phyloP scores from a whole-genome alignment of 371 early-diverging fungal genomes.

The Circinella umbellata region DNA sequence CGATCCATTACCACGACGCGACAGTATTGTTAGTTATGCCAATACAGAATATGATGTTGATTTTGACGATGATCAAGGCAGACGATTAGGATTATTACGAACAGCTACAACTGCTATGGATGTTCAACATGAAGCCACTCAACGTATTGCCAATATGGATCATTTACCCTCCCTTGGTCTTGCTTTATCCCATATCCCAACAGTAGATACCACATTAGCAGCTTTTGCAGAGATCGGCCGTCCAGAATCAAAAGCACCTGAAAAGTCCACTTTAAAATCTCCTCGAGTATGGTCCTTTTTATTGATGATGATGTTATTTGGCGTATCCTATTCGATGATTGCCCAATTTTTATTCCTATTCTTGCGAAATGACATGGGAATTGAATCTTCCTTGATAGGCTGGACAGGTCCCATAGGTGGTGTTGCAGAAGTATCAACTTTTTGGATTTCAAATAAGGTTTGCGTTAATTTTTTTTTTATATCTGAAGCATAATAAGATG shows the following conservation, averaged over 20 bases:
- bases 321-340: slow-evolving; percentile 49
- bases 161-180: slow-evolving; percentile 48
- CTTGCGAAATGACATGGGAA: slow-evolving; percentile 35
- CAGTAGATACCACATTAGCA: slow-evolving; percentile 47
- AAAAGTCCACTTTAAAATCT: slow-evolving; percentile 25
- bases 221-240: slow-evolving; percentile 33
- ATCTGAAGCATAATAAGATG: too few relatives aligned
- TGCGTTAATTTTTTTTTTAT: background rate
- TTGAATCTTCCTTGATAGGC: slow-evolving; percentile 39
- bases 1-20: slow-evolving; percentile 22
- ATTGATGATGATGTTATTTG: slow-evolving; percentile 37
- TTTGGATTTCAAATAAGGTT: slow-evolving; percentile 47
- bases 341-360: slow-evolving; percentile 47
- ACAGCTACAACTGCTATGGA: slow-evolving; percentile 34
- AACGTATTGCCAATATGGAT: slow-evolving; percentile 30
- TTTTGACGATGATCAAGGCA: slow-evolving; percentile 13
- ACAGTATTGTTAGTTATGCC: slow-evolving; percentile 42
- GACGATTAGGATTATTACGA: slow-evolving; percentile 18
- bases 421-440: slow-evolving; percentile 45
- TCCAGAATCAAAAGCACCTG: slow-evolving; percentile 26
- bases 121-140: slow-evolving; percentile 36
- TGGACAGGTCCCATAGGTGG: slow-evolving; percentile 55
- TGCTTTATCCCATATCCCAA: slow-evolving; percentile 48
- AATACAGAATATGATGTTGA: slow-evolving; percentile 36
- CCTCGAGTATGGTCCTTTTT: slow-evolving; percentile 40